Percentiles rank a stretch among this genome's conserved stretches.
These are phyloP conservation scores for Drechslerella coelobrocha DNA, from an alignment of 2,329 filamentous ascomycete genomes.

Conservation along the genomic window DNA sequence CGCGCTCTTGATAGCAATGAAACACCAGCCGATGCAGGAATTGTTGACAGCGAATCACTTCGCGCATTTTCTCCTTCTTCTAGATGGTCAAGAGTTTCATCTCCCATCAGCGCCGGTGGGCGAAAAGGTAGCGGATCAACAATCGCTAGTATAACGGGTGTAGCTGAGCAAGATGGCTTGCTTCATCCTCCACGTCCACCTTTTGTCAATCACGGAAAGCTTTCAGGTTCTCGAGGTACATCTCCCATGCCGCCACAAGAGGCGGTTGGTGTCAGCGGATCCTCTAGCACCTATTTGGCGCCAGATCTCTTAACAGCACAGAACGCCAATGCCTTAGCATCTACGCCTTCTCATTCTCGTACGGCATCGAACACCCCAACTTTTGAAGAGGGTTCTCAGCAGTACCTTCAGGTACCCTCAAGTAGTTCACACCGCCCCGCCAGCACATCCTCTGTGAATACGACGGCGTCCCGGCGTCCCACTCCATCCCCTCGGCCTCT, in stretches of 20 bases:
- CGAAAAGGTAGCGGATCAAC: slow-evolving; percentile 27
- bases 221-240: not conserved
- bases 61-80: slow-evolving; percentile 20
- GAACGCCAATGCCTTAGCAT: not conserved
- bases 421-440: not conserved
- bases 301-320: not conserved
- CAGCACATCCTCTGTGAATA: slow-evolving; percentile 5
- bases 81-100: slow-evolving; percentile 35
- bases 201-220: slow-evolving; percentile 2
- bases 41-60: slow-evolving; percentile 42
- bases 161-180: not conserved
- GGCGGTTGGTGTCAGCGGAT: not conserved
- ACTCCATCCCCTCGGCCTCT: not conserved
- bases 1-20: slow-evolving; percentile 39
- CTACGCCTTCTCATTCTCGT: not conserved
- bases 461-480: not conserved
- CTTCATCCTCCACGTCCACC: slow-evolving; percentile 9
- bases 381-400: not conserved
- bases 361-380: slow-evolving; percentile 12
- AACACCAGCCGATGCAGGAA: slow-evolving; percentile 34
- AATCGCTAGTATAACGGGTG: slow-evolving; percentile 13
- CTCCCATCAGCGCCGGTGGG: slow-evolving; percentile 29
- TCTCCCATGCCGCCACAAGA: slow-evolving; percentile 9
- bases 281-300: not conserved
- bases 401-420: slow-evolving; percentile 15